These are phyloP conservation scores for Astrothelium macrocarpum DNA, from an alignment of 495 filamentous ascomycete species.

Conservation along the genomic window DNA sequence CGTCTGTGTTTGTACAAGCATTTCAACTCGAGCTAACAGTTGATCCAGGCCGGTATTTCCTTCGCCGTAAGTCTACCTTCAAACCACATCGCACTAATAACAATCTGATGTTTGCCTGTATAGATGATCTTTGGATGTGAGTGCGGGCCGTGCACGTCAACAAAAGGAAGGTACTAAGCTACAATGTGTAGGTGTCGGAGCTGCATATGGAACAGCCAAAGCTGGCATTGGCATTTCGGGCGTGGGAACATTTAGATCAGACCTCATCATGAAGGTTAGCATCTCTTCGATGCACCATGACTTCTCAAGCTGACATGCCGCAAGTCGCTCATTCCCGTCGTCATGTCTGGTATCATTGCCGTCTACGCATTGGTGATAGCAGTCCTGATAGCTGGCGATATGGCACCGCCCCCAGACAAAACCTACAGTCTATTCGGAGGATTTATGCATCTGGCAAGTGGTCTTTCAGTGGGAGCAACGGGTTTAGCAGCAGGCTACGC, in stretches of 20 bases:
- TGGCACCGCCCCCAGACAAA: conserved; percentile 52
- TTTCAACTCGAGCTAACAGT: conserved; percentile 23
- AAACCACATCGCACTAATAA: not conserved
- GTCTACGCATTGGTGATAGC: conserved; percentile 96
- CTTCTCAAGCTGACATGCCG: conserved; percentile 7
- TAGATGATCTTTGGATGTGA: conserved; percentile 85
- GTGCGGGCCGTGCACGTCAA: conserved; percentile 29
- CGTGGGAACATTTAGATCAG: conserved; percentile 82
- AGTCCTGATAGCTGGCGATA: conserved; percentile 82
- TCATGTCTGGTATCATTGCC: conserved; percentile 99
- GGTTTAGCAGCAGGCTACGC: conserved; percentile 95
- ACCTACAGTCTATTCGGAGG: conserved; percentile 77
- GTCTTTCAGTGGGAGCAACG: conserved; percentile 83
- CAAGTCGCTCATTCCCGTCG: conserved; percentile 85
- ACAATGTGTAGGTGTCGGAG: conserved; percentile 58
- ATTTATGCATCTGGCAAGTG: conserved; percentile 86
- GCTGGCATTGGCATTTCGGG: conserved; percentile 94
- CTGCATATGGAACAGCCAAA: conserved; percentile 95
- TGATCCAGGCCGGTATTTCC: conserved; percentile 67
- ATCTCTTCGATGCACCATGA: conserved; percentile 4
- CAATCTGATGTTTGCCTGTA: conserved; percentile 10
- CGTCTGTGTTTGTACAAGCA: conserved; percentile 26
- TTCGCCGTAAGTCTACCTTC: conserved; percentile 63
- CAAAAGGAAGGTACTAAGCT: not conserved
- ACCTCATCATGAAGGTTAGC: conserved; percentile 98